phyloP scores from a whole-genome alignment of 2,329 filamentous ascomycete species.

The Madurella fahalii region DNA sequence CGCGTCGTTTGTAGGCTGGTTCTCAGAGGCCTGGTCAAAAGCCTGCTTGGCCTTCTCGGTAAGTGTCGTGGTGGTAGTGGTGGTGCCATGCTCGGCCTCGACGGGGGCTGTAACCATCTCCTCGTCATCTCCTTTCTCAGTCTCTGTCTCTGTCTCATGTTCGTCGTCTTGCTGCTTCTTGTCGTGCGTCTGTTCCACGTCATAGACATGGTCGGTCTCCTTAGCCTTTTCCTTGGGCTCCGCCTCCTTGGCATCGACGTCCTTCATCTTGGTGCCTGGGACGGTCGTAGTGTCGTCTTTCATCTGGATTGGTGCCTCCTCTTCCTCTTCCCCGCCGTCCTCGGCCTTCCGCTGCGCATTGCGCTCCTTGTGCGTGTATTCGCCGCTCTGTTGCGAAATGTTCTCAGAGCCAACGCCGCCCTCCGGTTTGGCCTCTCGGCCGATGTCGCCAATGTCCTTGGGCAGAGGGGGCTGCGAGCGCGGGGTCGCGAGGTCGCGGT shows the following conservation, averaged over 20 bases:
- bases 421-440: slow-evolving; percentile 4
- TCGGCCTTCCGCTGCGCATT: slow-evolving; percentile 14
- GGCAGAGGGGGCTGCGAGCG: slow-evolving; percentile 23
- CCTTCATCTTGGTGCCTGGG: slow-evolving; percentile 8
- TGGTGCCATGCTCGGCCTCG: slow-evolving; percentile 3
- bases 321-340: slow-evolving; percentile 15
- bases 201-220: background rate
- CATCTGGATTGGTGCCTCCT: slow-evolving; percentile 7
- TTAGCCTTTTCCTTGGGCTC: slow-evolving; percentile 7
- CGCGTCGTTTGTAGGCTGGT: slow-evolving; percentile 21
- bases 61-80: slow-evolving; percentile 4
- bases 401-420: slow-evolving; percentile 15
- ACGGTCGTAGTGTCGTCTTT: background rate
- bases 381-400: slow-evolving; percentile 20
- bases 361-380: slow-evolving; percentile 21
- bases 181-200: background rate
- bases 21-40: slow-evolving; percentile 23
- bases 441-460: slow-evolving; percentile 19
- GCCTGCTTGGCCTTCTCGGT: slow-evolving; percentile 24
- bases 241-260: slow-evolving; percentile 29
- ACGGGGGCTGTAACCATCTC: slow-evolving; percentile 5
- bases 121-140: slow-evolving; percentile 14
- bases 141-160: slow-evolving; percentile 13
- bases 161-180: slow-evolving; percentile 2
- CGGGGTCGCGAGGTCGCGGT: slow-evolving; percentile 12